Conservation (phyloP, 2,329 filamentous ascomycete genomes). For the Colletotrichum sublineola region DNA sequence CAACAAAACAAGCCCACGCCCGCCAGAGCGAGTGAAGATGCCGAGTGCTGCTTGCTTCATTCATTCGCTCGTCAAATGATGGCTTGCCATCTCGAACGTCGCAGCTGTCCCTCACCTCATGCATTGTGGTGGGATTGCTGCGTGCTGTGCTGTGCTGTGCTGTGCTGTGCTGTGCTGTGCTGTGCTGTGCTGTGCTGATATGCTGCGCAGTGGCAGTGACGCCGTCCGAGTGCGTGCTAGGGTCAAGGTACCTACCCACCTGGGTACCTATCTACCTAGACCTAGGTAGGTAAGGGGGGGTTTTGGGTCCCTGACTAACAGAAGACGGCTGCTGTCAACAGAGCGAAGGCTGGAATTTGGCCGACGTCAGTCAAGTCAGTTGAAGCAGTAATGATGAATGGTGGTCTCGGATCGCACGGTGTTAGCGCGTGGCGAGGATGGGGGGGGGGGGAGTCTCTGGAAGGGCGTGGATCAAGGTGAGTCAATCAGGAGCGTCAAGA, state of each 20-base stretch:
- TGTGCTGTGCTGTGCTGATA: not conserved
- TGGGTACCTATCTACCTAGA: too few species aligned
- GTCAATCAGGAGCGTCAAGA: slow-evolving; percentile 12
- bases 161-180: not conserved
- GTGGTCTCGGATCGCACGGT: slow-evolving; percentile 1
- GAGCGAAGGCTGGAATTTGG: slow-evolving; percentile 23
- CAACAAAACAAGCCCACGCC: not conserved
- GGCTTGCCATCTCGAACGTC: slow-evolving; percentile 1
- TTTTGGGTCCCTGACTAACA: slow-evolving; percentile 29
- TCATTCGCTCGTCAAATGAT: slow-evolving; percentile 1
- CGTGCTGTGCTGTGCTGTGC: too few species aligned
- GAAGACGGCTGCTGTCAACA: slow-evolving; percentile 11
- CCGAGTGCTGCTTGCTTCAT: not conserved
- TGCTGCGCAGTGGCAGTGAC: not conserved
- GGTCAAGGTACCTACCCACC: not conserved
- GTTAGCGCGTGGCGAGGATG: slow-evolving; percentile 20
- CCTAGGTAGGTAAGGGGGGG: not conserved
- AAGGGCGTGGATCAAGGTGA: slow-evolving; percentile 1
- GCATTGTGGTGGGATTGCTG: not conserved
- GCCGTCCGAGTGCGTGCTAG: not conserved
- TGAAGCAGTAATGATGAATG: slow-evolving; percentile 7
- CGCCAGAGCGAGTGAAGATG: not conserved
- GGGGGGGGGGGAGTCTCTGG: slow-evolving; percentile 10
- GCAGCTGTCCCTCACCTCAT: slow-evolving; percentile 5
- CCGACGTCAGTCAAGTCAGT: slow-evolving; percentile 39